These are phyloP conservation scores for Naganishia liquefaciens DNA, from an alignment of 1,284 basidiomycete species.

Conservation along the genomic window DNA sequence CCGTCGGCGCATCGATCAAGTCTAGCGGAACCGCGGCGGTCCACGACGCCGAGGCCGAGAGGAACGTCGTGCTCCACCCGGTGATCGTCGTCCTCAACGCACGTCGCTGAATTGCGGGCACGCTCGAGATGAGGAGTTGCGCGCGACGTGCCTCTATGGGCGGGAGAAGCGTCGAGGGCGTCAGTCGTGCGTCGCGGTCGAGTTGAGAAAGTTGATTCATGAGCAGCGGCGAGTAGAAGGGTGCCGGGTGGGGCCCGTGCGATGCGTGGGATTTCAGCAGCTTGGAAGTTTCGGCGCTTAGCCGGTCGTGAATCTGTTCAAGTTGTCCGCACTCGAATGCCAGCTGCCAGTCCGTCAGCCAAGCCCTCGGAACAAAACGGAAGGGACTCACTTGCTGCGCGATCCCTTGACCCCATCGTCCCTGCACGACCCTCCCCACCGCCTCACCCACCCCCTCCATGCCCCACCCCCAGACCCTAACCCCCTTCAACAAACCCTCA, in stretches of 20 bases:
- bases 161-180: slow-evolving; percentile 59
- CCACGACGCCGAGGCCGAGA: slow-evolving; percentile 56
- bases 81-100: slow-evolving; percentile 66
- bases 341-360: slow-evolving; percentile 57
- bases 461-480: slow-evolving; percentile 68
- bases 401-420: slow-evolving; percentile 66
- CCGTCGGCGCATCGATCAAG: slow-evolving; percentile 54
- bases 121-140: slow-evolving; percentile 63
- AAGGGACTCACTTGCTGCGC: slow-evolving; percentile 62
- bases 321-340: slow-evolving; percentile 69
- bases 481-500: slow-evolving; percentile 58
- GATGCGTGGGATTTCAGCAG: slow-evolving; percentile 35
- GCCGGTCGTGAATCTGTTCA: slow-evolving; percentile 59
- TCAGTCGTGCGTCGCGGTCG: slow-evolving; percentile 59
- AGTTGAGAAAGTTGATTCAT: slow-evolving; percentile 63
- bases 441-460: slow-evolving; percentile 71
- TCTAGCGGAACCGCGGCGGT: slow-evolving; percentile 41
- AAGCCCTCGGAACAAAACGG: neutral
- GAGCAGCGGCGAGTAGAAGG: slow-evolving; percentile 66
- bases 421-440: slow-evolving; percentile 60
- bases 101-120: slow-evolving; percentile 64
- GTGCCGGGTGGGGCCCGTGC: slow-evolving; percentile 36
- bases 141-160: slow-evolving; percentile 63
- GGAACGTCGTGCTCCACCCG: slow-evolving; percentile 45
- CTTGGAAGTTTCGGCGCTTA: slow-evolving; percentile 53